Percentiles rank a stretch among this genome's conserved stretches.
These are phyloP conservation scores for Myriosclerotinia scirpicola DNA, from an alignment of 2,329 filamentous ascomycete genomes.

Conservation along the genomic window DNA sequence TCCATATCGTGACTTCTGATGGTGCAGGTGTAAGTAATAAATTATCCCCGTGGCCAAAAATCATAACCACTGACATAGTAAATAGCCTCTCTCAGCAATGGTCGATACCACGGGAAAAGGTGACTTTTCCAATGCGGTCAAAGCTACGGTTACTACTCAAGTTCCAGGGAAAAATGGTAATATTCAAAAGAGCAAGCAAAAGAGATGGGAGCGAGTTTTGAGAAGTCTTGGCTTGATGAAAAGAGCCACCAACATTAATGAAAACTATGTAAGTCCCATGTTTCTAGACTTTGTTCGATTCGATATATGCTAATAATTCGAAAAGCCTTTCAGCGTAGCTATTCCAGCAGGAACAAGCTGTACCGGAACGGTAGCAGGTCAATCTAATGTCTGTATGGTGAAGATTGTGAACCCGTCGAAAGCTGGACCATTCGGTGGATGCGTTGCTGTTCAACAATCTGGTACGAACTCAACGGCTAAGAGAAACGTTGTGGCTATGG, in stretches of 20 bases:
- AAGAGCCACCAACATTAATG: constrained; percentile 29
- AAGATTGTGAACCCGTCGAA: constrained; percentile 47
- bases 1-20: constrained; percentile 46
- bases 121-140: constrained; percentile 38
- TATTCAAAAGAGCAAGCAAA: constrained; percentile 36
- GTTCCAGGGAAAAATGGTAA: constrained; percentile 44
- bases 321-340: constrained; percentile 40
- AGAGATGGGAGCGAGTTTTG: constrained; percentile 26
- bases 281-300: too few species aligned
- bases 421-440: constrained; percentile 47
- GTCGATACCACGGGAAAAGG: constrained; percentile 57
- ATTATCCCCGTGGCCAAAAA: not conserved
- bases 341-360: constrained; percentile 46
- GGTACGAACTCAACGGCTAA: constrained; percentile 22
- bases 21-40: constrained; percentile 41
- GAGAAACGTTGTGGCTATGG: constrained; percentile 1
- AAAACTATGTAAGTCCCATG: constrained; percentile 40
- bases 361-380: constrained; percentile 41
- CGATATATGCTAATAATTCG: not conserved
- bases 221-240: constrained; percentile 26
- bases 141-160: constrained; percentile 40
- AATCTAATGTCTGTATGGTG: constrained; percentile 45
- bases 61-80: not conserved
- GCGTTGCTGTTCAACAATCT: constrained; percentile 43
- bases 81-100: constrained; percentile 32